Evolutionary conservation across 192 early-diverging fungal genomes (phyloP), one percentile per base, ranked within the genome.

Genomic region (Polychytrium aggregatum): DNA sequence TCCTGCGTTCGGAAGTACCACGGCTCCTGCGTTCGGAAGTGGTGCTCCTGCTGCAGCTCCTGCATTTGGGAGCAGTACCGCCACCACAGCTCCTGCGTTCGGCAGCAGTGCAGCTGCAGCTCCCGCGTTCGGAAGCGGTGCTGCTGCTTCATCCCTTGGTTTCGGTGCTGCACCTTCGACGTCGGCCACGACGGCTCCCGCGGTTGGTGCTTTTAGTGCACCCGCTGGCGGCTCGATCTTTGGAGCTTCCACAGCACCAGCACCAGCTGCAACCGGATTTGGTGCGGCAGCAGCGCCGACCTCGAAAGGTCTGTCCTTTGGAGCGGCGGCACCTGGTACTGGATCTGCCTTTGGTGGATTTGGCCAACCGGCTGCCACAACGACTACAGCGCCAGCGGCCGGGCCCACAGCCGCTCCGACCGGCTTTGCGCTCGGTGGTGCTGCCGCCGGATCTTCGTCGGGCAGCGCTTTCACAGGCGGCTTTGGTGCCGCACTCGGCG

Each of bases 91-190:
- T n/a, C n/a, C n/a, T n/a, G n/a, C n/a, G n/a, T n/a, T n/a, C n/a
- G n/a, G n/a, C n/a, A n/a, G n/a, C n/a, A n/a, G n/a, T n/a, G n/a
- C n/a, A n/a, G n/a, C n/a, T n/a, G n/a, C n/a, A n/a, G n/a, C n/a
- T n/a, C n/a, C n/a, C n/a, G n/a, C n/a, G n/a, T n/a, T n/a, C n/a
- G n/a, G n/a, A n/a, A n/a, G n/a, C n/a, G n/a, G n/a, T n/a, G n/a
- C 50, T 9, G 65, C 55, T 0, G 64, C 47, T 37, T 50, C n/a
- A 63, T 28, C 5, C 55, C 56, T 40, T 64, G 60, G 28, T 65
- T 31, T 1, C 55, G 57, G 37, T 56, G 55, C 26, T 38, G 26
- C 5, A 62, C 48, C 40, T 64, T 52, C 18, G 35, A 17, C 3
- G 48, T 55, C 26, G 52, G 25, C 16, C 24, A 26, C 41, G 17